Base-by-base conservation (phyloP, 768 basidiomycete genomes). In the Amanita exitialis region DNA sequence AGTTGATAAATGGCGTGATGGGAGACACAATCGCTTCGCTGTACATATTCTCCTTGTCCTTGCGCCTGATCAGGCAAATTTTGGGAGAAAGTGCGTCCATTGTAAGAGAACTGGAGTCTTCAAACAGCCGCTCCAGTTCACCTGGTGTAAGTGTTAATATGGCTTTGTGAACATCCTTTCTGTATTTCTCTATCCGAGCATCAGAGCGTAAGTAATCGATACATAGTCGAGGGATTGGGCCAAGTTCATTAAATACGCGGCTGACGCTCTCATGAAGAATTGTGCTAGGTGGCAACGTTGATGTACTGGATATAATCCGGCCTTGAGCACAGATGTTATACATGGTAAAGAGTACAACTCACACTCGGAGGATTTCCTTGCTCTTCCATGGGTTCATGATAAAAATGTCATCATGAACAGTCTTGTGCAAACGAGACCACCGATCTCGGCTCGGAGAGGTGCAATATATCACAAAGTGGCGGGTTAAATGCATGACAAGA, bases 311-410 rank as follows among this genome's bases (percentile, higher is more conserved):
- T 27, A 6, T 6, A 46, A 49, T 44, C 49, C 15, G 36, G 51
- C 38, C 41, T 48, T 55, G 53, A 27, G 46, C 50, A 52, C 57
- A 41, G 52, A 51, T 48, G 41, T 43, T 44, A 44, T 49, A 23
- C 6, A 38, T 43, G 47, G 30, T 36, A 49, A 57, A 51, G 8
- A 46, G 44, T 27, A 39, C 20, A 48, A 52, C 58, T 54, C 44
- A 59, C 58, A 42, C 41, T 44, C 42, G 35, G 47, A 49, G 27
- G 4, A 57, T 55, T 38, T 57, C 56, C 32, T 44, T 55, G 34
- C 54, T 38, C 25, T 37, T 52, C 56, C 58, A 59, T 30, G 58
- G 58, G 41, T 59, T 59, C 56, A 59, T 59, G 50, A 57, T 56
- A 21, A 57, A n/a, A 18, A 4, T 53, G 32, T 27, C 2, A 0